Evolutionary conservation across 2,329 filamentous ascomycete genomes (phyloP).

Genomic region (Epichloe scottii): DNA sequence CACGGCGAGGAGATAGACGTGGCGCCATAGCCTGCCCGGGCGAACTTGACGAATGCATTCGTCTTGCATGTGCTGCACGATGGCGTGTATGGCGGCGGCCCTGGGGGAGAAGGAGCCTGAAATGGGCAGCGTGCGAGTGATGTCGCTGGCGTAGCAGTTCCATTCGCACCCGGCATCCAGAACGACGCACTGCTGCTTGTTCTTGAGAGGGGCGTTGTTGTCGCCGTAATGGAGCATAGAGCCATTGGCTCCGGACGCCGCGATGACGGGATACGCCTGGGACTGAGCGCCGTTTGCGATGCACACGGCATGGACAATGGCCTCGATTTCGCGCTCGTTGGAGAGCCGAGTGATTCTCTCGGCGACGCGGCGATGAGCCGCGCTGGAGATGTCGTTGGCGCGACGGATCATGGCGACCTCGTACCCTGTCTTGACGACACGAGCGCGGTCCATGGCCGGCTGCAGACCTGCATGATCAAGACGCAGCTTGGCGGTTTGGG

Average conservation of each 20-base stretch:
- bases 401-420: conserved; percentile 72
- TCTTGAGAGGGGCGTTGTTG: conserved; percentile 61
- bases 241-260: conserved; percentile 70
- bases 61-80: conserved; percentile 72
- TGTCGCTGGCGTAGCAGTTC: conserved; percentile 74
- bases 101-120: conserved; percentile 55
- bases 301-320: conserved; percentile 61
- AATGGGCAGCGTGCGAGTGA: conserved; percentile 79
- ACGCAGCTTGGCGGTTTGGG: conserved; percentile 14
- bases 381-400: conserved; percentile 68
- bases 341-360: conserved; percentile 46
- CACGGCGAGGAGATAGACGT: conserved; percentile 62
- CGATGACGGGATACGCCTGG: conserved; percentile 84
- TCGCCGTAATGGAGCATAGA: conserved; percentile 75
- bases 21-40: conserved; percentile 57
- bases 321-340: conserved; percentile 78
- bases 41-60: conserved; percentile 56
- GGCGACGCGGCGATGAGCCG: conserved; percentile 64
- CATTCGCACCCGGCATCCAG: conserved; percentile 85
- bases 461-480: conserved; percentile 44
- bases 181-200: conserved; percentile 61
- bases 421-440: conserved; percentile 74
- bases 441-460: conserved; percentile 64
- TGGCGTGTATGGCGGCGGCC: conserved; percentile 58
- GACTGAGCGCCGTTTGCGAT: conserved; percentile 58